A percentile compares a stretch with the other conserved stretches of the same genome.
Conservation (phyloP, 2,329 filamentous ascomycete genomes). For the Raffaelea albimanens region DNA sequence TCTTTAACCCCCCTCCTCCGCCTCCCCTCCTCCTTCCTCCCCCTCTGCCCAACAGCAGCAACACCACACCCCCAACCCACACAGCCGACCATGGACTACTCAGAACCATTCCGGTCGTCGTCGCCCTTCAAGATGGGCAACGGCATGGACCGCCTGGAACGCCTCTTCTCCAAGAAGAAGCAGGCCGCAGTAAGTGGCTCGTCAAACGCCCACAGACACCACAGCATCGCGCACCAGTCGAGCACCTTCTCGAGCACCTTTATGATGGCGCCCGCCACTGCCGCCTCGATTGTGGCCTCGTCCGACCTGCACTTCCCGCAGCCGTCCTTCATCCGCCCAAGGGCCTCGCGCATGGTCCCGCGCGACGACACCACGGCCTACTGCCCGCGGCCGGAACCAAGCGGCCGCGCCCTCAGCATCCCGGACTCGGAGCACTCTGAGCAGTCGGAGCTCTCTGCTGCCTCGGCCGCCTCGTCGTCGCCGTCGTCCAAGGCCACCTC, state of each 20-base stretch:
- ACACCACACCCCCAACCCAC: background rate
- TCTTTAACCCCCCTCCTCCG: too few relatives aligned
- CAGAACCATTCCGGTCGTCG: slow-evolving; percentile 7
- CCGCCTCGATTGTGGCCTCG: slow-evolving; percentile 9
- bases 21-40: too few relatives aligned
- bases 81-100: slow-evolving; percentile 9
- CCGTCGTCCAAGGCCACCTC: background rate
- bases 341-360: slow-evolving; percentile 44
- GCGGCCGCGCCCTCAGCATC: background rate
- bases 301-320: slow-evolving; percentile 30
- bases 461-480: too few relatives aligned
- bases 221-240: background rate
- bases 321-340: slow-evolving; percentile 48
- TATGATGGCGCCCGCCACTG: slow-evolving; percentile 3
- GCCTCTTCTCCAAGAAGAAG: slow-evolving; percentile 39
- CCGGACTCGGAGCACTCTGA: background rate
- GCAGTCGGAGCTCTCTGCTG: background rate
- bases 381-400: slow-evolving; percentile 3
- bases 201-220: slow-evolving; percentile 3
- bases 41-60: too few relatives aligned
- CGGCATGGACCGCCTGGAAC: slow-evolving; percentile 39
- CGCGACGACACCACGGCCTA: slow-evolving; percentile 35
- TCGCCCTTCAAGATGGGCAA: slow-evolving; percentile 32
- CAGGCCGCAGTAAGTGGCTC: background rate
- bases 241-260: too few relatives aligned